A percentile compares a stretch with the other conserved stretches of the same genome.
phyloP scores from a whole-genome alignment of 352 stramenopile genomes.

The Stramenopiles sp. region DNA sequence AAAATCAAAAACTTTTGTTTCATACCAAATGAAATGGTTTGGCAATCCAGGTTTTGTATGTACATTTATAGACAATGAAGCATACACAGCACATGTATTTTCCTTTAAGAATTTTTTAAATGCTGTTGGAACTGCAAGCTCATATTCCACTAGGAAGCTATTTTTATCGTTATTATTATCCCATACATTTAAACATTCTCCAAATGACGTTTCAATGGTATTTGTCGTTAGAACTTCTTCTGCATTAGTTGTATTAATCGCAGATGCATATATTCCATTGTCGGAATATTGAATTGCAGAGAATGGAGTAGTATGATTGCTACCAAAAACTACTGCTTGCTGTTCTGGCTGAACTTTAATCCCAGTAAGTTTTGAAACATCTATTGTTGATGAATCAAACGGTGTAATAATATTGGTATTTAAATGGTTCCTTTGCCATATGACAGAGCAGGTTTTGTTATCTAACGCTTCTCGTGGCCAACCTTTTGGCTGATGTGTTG shows the following conservation, averaged over 20 bases:
- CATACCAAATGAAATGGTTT: neutral
- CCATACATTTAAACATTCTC: neutral
- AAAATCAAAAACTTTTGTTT: neutral
- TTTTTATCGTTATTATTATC: neutral
- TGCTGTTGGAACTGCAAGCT: neutral
- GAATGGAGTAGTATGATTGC: neutral
- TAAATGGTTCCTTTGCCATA: neutral
- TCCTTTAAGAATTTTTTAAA: neutral
- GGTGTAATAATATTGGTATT: neutral
- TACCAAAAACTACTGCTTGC: neutral
- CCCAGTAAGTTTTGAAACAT: neutral
- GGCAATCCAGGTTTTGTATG: neutral
- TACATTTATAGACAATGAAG: neutral
- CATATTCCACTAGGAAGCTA: neutral
- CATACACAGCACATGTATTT: neutral
- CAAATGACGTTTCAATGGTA: neutral
- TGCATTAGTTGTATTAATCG: neutral
- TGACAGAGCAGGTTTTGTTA: neutral
- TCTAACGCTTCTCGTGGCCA: neutral
- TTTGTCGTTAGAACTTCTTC: neutral
- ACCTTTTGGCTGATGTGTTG: neutral
- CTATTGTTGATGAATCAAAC: neutral
- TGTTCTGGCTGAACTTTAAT: neutral
- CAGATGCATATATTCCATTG: neutral
- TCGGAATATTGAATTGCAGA: neutral